Evolutionary conservation across 108 stramenopile genomes (phyloP).

Genomic region (Nannochloropsis salina): DNA sequence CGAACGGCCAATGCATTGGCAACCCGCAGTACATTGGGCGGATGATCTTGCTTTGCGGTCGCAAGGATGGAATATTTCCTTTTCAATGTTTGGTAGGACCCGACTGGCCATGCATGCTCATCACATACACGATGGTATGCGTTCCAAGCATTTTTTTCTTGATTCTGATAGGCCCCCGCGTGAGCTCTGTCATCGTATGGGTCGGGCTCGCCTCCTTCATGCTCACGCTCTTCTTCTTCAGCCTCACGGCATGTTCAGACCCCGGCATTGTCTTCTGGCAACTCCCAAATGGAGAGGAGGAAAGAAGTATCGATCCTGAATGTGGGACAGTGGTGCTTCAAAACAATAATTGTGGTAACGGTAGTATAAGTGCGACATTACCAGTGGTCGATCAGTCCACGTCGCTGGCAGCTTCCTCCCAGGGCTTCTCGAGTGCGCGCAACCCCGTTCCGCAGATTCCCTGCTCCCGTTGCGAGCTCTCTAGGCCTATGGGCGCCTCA

Average conservation of each 20-base stretch:
- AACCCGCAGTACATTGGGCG: constrained; percentile 36
- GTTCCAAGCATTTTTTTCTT: constrained; percentile 39
- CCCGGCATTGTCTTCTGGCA: constrained; percentile 51
- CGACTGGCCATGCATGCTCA: constrained; percentile 48
- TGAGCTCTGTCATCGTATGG: constrained; percentile 25
- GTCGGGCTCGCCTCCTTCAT: constrained; percentile 21
- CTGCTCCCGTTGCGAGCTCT: constrained; percentile 40
- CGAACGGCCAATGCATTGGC: constrained; percentile 28
- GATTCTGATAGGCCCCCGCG: constrained; percentile 28
- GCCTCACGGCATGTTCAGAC: constrained; percentile 55
- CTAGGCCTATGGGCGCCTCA: constrained; percentile 40
- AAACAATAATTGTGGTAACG: background rate
- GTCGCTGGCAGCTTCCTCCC: background rate
- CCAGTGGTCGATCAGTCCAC: background rate
- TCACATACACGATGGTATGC: constrained; percentile 43
- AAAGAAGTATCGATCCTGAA: constrained; percentile 8
- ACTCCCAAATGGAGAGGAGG: constrained; percentile 11
- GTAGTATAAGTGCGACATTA: background rate
- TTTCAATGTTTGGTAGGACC: constrained; percentile 46
- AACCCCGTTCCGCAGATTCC: constrained; percentile 20
- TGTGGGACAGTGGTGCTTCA: background rate
- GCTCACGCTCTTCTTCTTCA: constrained; percentile 36
- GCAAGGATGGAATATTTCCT: constrained; percentile 32
- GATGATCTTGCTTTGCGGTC: constrained; percentile 32
- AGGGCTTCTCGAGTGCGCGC: background rate